These are phyloP conservation scores for Cryptosporidium felis DNA, from an alignment of 169 alveolate species.

Conservation along the genomic window DNA sequence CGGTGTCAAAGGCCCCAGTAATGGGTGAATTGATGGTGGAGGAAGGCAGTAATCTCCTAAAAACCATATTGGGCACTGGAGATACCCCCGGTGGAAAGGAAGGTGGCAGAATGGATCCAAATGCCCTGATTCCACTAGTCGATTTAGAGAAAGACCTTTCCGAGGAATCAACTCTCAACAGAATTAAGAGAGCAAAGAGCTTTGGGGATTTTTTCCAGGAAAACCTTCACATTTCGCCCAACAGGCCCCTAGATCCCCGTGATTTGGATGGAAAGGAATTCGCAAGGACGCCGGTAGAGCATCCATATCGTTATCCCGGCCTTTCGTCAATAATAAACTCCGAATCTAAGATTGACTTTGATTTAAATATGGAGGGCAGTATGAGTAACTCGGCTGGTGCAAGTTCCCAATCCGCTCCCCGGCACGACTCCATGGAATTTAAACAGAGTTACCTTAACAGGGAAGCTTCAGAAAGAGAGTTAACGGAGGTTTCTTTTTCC, in stretches of 20 bases:
- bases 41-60: neutral
- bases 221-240: constrained; percentile 41
- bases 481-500: neutral
- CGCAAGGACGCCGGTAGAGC: too few species aligned
- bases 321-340: constrained; percentile 1
- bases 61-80: constrained; percentile 26
- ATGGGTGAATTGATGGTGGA: neutral
- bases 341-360: neutral
- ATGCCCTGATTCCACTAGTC: neutral
- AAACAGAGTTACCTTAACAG: neutral
- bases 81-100: neutral
- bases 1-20: neutral
- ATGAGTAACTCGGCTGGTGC: neutral
- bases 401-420: neutral
- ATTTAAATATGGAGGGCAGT: neutral
- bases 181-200: constrained; percentile 17
- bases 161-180: neutral
- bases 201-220: constrained; percentile 61
- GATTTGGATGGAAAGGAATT: too few species aligned
- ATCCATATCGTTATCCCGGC: too few species aligned
- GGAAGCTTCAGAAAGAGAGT: neutral
- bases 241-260: neutral
- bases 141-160: neutral
- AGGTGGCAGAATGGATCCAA: neutral
- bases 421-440: neutral